phyloP scores from a whole-genome alignment of 106 monocot genomes.

The Cymbidium sinense region DNA sequence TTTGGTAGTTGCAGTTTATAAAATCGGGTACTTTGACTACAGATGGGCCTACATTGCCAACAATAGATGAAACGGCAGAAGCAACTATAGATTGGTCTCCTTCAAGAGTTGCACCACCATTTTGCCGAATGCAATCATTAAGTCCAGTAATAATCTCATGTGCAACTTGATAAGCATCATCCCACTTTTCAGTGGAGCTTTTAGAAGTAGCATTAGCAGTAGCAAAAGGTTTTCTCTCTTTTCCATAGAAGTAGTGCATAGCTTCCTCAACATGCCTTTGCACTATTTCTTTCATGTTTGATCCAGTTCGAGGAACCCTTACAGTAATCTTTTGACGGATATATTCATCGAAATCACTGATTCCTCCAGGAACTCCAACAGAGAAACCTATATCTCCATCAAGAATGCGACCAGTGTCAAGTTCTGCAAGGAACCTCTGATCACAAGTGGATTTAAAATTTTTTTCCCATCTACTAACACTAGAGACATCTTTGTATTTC shows the following conservation, averaged over 20 bases:
- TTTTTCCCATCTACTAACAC: slow-evolving; percentile 83
- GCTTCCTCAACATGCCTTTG: slow-evolving; percentile 81
- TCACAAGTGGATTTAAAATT: slow-evolving; percentile 66
- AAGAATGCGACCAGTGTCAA: slow-evolving; percentile 53
- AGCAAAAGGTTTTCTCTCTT: slow-evolving; percentile 59
- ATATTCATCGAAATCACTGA: slow-evolving; percentile 73
- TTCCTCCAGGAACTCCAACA: slow-evolving; percentile 43
- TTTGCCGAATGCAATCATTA: slow-evolving; percentile 71
- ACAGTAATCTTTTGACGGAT: slow-evolving; percentile 69
- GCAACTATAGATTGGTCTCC: slow-evolving; percentile 63
- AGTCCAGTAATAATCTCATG: slow-evolving; percentile 68
- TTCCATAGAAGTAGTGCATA: slow-evolving; percentile 49
- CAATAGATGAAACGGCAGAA: slow-evolving; percentile 85
- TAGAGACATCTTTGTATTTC: slow-evolving; percentile 53
- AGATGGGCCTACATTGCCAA: slow-evolving; percentile 63
- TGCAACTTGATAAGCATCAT: slow-evolving; percentile 63
- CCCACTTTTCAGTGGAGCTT: slow-evolving; percentile 50
- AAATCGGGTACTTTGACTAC: slow-evolving; percentile 62
- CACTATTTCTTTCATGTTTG: slow-evolving; percentile 74
- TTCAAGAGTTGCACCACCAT: slow-evolving; percentile 56
- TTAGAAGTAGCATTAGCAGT: slow-evolving; percentile 24
- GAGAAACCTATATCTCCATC: slow-evolving; percentile 61
- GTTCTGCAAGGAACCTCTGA: slow-evolving; percentile 75
- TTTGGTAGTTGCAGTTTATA: slow-evolving; percentile 30
- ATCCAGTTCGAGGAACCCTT: slow-evolving; percentile 53